Evolutionary conservation across 2,329 filamentous ascomycete species (phyloP).

Genomic region (Colletotrichum siamense): DNA sequence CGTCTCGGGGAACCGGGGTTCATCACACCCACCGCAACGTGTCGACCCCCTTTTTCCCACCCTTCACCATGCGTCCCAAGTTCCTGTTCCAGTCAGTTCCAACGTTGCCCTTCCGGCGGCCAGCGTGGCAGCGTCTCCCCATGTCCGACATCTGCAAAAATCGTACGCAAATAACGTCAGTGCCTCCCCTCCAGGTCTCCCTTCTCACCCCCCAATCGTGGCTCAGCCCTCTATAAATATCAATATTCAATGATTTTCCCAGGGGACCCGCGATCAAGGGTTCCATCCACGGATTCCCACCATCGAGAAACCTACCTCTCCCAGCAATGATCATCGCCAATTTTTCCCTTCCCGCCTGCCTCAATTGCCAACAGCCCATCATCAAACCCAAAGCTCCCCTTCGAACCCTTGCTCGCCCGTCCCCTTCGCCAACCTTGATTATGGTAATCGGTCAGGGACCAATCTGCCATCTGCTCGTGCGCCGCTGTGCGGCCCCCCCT

Average conservation of each 20-base stretch:
- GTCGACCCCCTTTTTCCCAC: not conserved
- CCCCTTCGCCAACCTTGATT: not conserved
- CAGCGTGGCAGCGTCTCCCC: not conserved
- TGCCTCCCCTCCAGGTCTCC: not conserved
- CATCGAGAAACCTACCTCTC: slow-evolving; percentile 15
- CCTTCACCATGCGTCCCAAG: not conserved
- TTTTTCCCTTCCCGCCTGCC: not conserved
- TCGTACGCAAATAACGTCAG: slow-evolving; percentile 18
- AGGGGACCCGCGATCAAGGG: slow-evolving; percentile 18
- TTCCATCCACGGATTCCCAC: slow-evolving; percentile 3
- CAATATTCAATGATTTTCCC: slow-evolving; percentile 18
- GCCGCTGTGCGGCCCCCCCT: not conserved
- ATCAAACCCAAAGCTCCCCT: not conserved
- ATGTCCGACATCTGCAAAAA: slow-evolving; percentile 1
- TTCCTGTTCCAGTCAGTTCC: not conserved
- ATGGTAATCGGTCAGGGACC: not conserved
- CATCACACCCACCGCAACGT: not conserved
- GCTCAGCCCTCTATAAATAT: slow-evolving; percentile 22
- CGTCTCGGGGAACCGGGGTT: slow-evolving; percentile 10
- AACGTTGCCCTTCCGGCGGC: not conserved
- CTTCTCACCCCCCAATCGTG: not conserved
- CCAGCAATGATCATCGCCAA: slow-evolving; percentile 18
- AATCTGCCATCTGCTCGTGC: not conserved
- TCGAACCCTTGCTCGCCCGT: not conserved
- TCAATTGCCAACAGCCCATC: not conserved